Base-by-base conservation (phyloP, 2,329 filamentous ascomycete species). In the Fusarium decemcellulare region DNA sequence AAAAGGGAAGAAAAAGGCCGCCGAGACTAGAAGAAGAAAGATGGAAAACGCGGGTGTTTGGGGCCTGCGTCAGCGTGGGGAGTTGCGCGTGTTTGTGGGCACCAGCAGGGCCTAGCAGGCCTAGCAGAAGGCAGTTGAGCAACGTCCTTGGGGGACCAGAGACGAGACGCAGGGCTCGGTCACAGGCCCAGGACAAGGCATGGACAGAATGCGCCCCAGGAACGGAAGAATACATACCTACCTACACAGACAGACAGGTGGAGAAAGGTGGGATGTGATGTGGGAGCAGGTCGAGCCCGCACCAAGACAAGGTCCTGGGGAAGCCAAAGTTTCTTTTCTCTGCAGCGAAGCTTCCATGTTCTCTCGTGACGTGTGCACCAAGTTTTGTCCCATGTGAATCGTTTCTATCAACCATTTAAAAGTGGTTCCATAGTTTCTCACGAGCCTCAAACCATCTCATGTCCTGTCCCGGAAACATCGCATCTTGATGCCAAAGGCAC, bases 1-100 rank as follows among this genome's bases (percentile, higher is more conserved):
- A 23, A 47, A 54, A 58, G 52, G 53, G 52, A 52, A 56, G 57
- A 61, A 59, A 66, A 66, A 58, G 36, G 42, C 62, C 37, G 39
- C 53, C 44, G 51, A 61, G 65, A 52, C 34, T 47, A 51, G 62
- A 61, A 37, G 51, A 62, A 46, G 61, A 70, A 63, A 50, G 55
- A 61, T 62, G 59, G 61, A 58, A 55, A 72, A 65, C 68, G 68
- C 68, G 65, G 65, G 43, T 60, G 72, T 73, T 66, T 72, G 65
- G 61, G 56, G 68, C 59, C 63, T 61, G 68, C 65, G 68, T 67
- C 52, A 59, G 63, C 65, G 54, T 67, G 63, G 64, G 64, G 65
- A 67, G 58, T 58, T 67, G 60, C 60, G 60, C 58, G 63, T 67
- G 61, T 63, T 61, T 70, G 69, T 73, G 70, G 71, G 53, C 65